Evolutionary conservation across 2,329 filamentous ascomycete genomes (phyloP), one percentile per base, ranked within the genome.

Genomic region (Ceratocystis alfenasii): DNA sequence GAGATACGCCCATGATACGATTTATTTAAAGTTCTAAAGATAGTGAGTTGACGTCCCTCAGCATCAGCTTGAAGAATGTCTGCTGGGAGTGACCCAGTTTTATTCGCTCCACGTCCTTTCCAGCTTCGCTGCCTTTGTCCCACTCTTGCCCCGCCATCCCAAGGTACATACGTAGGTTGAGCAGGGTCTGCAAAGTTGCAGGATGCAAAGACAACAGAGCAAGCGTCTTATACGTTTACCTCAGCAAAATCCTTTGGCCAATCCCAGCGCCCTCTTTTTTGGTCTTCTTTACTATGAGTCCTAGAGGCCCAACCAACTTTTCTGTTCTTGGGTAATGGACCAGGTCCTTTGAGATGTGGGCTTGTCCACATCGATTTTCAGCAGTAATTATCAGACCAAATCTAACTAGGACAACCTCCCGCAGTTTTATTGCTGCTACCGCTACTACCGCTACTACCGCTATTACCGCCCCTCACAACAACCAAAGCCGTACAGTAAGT

Each of bases 291-390:
- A 12, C 48, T 15, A 25, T 25, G n/a, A 20, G 3, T 12, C 8
- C 48, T n/a, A 28, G 25, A 53, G 17, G 55, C 55, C 55, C 55
- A 59, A 59, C 28, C 7, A 25, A 36, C 10, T 57, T 33, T 57
- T 57, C 10, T 12, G 17, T 25, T 59, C 17, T 36, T 59, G 30
- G 55, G 55, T 30, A n/a, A 59, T 59, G 55, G 55, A 2, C 55
- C 17, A 59, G n/a, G 55, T n/a, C 17, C 30, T 33, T 36, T 59
- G 25, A 62, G 6, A 66, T 66, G 65, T 61, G 44, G 62, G 53
- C 53, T 50, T 44, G 50, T 60, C 30, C 28, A 60, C 61, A 60
- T 63, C 50, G 12, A 25, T 57, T 63, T 60, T 46, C 17, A 4
- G 45, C 53, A 20, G 60, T 57, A 53, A 22, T 50, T 45, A 28